Evolutionary conservation across 192 early-diverging fungal species (phyloP).

Genomic region (Backusella morwellensis): DNA sequence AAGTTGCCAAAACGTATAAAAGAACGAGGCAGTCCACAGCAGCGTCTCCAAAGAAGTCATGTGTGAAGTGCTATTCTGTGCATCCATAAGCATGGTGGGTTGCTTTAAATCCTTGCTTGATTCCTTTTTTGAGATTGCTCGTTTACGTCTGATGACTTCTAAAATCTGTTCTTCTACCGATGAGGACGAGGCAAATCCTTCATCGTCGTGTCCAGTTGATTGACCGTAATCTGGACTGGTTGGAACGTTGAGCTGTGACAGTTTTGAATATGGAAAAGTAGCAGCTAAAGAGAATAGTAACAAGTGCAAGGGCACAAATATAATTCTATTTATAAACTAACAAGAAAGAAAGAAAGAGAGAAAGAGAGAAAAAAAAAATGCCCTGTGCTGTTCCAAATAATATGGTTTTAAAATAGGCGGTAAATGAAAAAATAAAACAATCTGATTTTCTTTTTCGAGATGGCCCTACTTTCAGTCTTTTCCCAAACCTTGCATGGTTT

Average conservation of each 20-base stretch:
- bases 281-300: neutral
- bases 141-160: constrained; percentile 19
- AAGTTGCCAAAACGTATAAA: constrained; percentile 11
- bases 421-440: neutral
- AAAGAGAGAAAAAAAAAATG: neutral
- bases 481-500: neutral
- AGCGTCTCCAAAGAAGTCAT: constrained; percentile 7
- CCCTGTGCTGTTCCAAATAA: neutral
- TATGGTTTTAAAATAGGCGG: neutral
- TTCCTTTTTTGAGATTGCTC: neutral
- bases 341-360: neutral
- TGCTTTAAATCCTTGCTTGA: constrained; percentile 7
- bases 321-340: neutral
- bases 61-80: neutral
- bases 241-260: neutral
- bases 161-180: constrained; percentile 27
- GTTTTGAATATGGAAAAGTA: neutral
- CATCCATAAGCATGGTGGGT: neutral
- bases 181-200: constrained; percentile 36
- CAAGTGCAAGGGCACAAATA: too few relatives aligned
- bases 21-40: constrained; percentile 4
- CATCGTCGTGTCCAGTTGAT: constrained; percentile 15
- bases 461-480: neutral
- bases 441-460: neutral
- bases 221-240: neutral